Percentiles rank a stretch among this genome's conserved stretches.
These are phyloP conservation scores for Umbellularia californica DNA, from an alignment of 164 flowering plant genomes.

Conservation along the genomic window DNA sequence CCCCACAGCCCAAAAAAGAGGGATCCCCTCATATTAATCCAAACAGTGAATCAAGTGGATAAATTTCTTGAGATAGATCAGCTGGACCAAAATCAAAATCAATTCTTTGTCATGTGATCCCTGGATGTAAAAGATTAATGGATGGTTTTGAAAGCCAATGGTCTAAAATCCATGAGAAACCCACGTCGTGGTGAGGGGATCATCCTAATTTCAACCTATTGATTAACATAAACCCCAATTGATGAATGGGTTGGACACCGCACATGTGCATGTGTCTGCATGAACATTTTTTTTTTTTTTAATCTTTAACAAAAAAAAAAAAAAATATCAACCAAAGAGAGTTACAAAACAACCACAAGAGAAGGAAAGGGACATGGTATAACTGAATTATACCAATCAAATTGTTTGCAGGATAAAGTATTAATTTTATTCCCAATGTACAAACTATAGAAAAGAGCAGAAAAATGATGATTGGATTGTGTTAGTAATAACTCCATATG, in stretches of 20 bases:
- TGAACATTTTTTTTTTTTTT: too few relatives aligned
- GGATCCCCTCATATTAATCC: too few relatives aligned
- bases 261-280: neutral
- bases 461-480: neutral
- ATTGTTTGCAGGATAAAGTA: neutral
- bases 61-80: neutral
- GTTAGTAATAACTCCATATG: constrained; percentile 65
- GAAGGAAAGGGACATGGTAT: too few relatives aligned
- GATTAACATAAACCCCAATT: too few relatives aligned
- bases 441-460: neutral
- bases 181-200: neutral
- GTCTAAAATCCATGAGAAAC: neutral
- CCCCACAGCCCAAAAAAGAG: too few relatives aligned
- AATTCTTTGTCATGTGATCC: neutral
- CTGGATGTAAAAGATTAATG: neutral
- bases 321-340: too few relatives aligned
- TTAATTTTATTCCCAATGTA: neutral
- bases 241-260: neutral
- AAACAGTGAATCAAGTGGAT: neutral
- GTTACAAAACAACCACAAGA: too few relatives aligned
- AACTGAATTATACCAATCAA: too few relatives aligned
- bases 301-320: too few relatives aligned
- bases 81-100: neutral
- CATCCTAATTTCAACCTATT: neutral
- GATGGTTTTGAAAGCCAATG: neutral